Conservation (phyloP, 2,329 filamentous ascomycete genomes). For the Aspergillus sp. region DNA sequence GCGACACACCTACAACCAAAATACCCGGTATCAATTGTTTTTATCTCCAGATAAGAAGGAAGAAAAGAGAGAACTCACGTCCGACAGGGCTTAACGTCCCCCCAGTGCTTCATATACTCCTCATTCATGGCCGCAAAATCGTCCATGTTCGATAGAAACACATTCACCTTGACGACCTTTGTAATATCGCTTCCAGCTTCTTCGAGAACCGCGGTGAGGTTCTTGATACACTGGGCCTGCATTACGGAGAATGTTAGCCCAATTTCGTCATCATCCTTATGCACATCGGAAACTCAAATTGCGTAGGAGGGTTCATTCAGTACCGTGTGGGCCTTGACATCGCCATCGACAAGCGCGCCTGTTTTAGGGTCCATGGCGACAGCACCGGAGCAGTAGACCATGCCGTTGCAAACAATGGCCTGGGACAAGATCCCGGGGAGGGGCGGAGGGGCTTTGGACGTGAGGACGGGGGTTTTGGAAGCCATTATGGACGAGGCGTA, state of each 20-base stretch:
- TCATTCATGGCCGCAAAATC: conserved; percentile 77
- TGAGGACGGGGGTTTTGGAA: conserved; percentile 43
- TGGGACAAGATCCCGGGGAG: conserved; percentile 59
- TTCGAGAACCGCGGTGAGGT: conserved; percentile 59
- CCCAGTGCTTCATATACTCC: conserved; percentile 76
- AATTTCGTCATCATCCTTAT: not conserved
- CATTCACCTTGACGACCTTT: conserved; percentile 66
- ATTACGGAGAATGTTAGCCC: conserved; percentile 1
- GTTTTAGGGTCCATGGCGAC: conserved; percentile 60
- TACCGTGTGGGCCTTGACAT: conserved; percentile 56
- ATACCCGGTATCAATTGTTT: not conserved
- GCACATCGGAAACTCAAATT: not conserved
- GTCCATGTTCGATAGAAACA: conserved; percentile 65
- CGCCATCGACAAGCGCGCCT: conserved; percentile 55
- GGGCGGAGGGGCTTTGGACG: conserved; percentile 52
- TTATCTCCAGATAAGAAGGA: not conserved
- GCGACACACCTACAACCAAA: conserved; percentile 63
- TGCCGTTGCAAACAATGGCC: conserved; percentile 62
- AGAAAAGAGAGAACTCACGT: conserved; percentile 23
- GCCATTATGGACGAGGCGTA: conserved; percentile 26
- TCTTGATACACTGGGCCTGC: conserved; percentile 57
- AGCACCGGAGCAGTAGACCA: conserved; percentile 70
- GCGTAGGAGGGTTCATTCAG: not conserved
- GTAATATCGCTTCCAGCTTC: conserved; percentile 59
- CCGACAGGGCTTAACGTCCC: conserved; percentile 58